Evolutionary conservation across 371 early-diverging fungal species (phyloP).

Genomic region (Mucor plumbeus): DNA sequence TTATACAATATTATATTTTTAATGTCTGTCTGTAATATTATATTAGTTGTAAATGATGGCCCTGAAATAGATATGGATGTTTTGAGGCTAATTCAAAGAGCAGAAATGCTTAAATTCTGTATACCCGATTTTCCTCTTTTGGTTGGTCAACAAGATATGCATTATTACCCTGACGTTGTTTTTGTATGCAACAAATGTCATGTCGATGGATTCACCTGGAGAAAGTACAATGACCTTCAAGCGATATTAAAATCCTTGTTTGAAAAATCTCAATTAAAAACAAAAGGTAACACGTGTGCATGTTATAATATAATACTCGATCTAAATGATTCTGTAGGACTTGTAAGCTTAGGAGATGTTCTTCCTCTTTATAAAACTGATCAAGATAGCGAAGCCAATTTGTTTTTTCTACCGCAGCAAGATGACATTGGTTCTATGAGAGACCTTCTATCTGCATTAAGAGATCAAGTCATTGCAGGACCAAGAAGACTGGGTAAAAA

Average conservation of each 20-base stretch:
- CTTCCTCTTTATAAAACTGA: slow-evolving; percentile 29
- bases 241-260: slow-evolving; percentile 30
- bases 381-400: slow-evolving; percentile 20
- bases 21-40: slow-evolving; percentile 71
- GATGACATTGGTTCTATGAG: slow-evolving; percentile 38
- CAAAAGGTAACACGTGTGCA: slow-evolving; percentile 33
- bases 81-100: slow-evolving; percentile 52
- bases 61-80: slow-evolving; percentile 51
- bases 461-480: slow-evolving; percentile 55
- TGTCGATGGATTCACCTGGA: slow-evolving; percentile 36
- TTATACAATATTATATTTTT: slow-evolving; percentile 62
- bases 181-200: slow-evolving; percentile 56
- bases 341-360: slow-evolving; percentile 34
- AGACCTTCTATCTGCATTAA: slow-evolving; percentile 35
- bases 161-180: slow-evolving; percentile 53
- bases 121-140: slow-evolving; percentile 52
- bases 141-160: slow-evolving; percentile 33
- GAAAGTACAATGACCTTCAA: slow-evolving; percentile 31
- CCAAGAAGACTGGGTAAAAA: slow-evolving; percentile 52
- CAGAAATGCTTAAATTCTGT: slow-evolving; percentile 57
- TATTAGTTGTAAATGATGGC: slow-evolving; percentile 65
- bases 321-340: slow-evolving; percentile 20
- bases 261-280: slow-evolving; percentile 49
- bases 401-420: slow-evolving; percentile 34
- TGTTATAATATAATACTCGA: neutral